Conservation (phyloP, 1,284 basidiomycete species). For the Puccinia triticina region DNA sequence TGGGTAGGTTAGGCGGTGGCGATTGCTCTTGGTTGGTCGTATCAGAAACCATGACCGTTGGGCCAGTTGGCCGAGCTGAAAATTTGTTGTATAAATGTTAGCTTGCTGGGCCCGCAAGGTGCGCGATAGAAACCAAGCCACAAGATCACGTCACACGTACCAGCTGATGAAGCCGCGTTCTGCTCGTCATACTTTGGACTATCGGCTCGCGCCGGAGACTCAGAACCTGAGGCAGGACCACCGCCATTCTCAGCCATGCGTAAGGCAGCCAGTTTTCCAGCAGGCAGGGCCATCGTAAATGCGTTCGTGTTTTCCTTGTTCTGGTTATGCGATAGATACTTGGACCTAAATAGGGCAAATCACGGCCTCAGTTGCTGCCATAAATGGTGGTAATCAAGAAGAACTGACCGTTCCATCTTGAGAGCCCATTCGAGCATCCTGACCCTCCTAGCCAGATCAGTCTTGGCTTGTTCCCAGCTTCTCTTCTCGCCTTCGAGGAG, state of each 20-base stretch:
- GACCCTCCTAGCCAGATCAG: conserved; percentile 91
- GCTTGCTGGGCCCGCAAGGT: neutral
- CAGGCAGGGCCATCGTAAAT: conserved; percentile 56
- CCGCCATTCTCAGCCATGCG: conserved; percentile 59
- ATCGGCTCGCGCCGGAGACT: conserved; percentile 32
- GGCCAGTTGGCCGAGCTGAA: conserved; percentile 10
- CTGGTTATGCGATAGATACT: conserved; percentile 52
- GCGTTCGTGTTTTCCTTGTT: conserved; percentile 50
- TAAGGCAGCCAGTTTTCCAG: conserved; percentile 59
- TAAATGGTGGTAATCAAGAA: conserved; percentile 6
- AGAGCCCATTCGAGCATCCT: conserved; percentile 93
- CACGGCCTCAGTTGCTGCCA: neutral
- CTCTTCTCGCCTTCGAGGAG: conserved; percentile 92
- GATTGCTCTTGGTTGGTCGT: conserved; percentile 10
- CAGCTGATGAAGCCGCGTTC: neutral
- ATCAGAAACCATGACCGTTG: conserved; percentile 13
- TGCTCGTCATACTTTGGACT: conserved; percentile 46
- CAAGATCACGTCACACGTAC: neutral
- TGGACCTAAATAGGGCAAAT: conserved; percentile 49
- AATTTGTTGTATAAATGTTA: conserved; percentile 1
- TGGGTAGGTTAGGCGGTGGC: conserved; percentile 15
- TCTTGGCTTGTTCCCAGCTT: conserved; percentile 94
- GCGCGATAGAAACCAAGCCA: neutral
- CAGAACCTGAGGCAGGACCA: conserved; percentile 8
- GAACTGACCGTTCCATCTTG: conserved; percentile 81